phyloP scores from a whole-genome alignment of 805 yeast genomes.

The Ogataea pilisensis region DNA sequence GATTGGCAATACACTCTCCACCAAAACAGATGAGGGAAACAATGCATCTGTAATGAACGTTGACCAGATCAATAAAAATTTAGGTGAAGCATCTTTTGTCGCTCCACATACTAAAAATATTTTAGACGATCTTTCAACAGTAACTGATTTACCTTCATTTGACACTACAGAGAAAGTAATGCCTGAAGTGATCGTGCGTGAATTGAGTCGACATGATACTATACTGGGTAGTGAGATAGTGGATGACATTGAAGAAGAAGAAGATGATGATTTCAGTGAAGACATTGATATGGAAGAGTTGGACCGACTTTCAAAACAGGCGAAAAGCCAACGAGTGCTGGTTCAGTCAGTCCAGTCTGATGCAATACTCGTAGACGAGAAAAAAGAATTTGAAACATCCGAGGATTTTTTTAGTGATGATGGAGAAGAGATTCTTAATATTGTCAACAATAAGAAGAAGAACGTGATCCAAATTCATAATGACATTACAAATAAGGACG shows the following conservation, averaged over 20 bases:
- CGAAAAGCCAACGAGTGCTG: constrained; percentile 3
- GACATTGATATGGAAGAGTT: constrained; percentile 31
- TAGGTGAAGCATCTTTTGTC: too few relatives aligned
- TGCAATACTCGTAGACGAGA: constrained; percentile 1
- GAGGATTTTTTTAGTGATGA: constrained; percentile 27
- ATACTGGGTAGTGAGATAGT: too few relatives aligned
- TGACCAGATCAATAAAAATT: too few relatives aligned
- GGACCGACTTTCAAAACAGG: constrained; percentile 14
- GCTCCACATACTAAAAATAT: too few relatives aligned
- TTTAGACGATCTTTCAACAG: not conserved
- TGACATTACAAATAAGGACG: not conserved
- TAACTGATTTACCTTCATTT: not conserved
- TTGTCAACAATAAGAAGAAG: constrained; percentile 2
- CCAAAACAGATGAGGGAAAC: not conserved
- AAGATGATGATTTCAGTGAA: constrained; percentile 26
- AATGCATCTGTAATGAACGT: not conserved
- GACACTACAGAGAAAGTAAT: not conserved
- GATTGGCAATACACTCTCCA: constrained; percentile 20
- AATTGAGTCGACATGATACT: too few relatives aligned
- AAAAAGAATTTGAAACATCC: constrained; percentile 2
- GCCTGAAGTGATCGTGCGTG: not conserved
- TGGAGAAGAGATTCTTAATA: constrained; percentile 22
- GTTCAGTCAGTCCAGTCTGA: not conserved
- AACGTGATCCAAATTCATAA: not conserved
- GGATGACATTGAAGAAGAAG: constrained; percentile 4